Conservation (phyloP, 2,329 filamentous ascomycete genomes). For the Sporothrix brasiliensis region DNA sequence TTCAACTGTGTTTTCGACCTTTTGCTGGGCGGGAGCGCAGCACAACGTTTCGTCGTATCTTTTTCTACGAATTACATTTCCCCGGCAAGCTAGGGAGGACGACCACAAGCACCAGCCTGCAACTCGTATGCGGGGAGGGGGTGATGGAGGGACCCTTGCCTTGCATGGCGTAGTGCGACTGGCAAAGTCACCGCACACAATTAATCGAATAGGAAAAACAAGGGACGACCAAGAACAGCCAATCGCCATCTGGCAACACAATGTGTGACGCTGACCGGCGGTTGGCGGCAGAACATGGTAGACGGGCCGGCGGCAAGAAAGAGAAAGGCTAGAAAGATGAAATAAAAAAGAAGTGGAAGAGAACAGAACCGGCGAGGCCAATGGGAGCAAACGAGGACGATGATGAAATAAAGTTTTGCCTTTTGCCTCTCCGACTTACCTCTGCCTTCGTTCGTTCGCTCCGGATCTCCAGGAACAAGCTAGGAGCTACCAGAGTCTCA, state of each 20-base stretch:
- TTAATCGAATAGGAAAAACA: background rate
- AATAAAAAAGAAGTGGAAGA: too few species aligned
- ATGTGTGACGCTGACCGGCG: slow-evolving; percentile 27
- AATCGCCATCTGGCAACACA: slow-evolving; percentile 22
- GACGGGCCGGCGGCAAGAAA: background rate
- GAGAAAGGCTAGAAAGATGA: background rate
- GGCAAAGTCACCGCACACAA: slow-evolving; percentile 4
- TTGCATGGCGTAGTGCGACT: slow-evolving; percentile 10
- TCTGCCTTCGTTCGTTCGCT: background rate
- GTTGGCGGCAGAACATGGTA: slow-evolving; percentile 4
- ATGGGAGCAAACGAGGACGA: too few species aligned
- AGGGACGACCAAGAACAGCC: slow-evolving; percentile 7
- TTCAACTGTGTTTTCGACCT: background rate
- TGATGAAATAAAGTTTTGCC: background rate
- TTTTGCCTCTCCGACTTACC: background rate
- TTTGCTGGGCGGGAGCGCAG: background rate
- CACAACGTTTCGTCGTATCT: background rate
- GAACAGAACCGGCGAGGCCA: too few species aligned
- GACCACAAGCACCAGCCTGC: background rate
- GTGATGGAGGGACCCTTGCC: slow-evolving; percentile 20
- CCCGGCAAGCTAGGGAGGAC: background rate
- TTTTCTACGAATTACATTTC: background rate
- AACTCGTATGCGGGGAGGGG: background rate
- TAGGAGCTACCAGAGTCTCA: background rate
- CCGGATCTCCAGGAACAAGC: background rate